Evolutionary conservation across 352 stramenopile species (phyloP), one percentile per base, ranked within the genome.

Genomic region (Phytopythium chamaehyphon): DNA sequence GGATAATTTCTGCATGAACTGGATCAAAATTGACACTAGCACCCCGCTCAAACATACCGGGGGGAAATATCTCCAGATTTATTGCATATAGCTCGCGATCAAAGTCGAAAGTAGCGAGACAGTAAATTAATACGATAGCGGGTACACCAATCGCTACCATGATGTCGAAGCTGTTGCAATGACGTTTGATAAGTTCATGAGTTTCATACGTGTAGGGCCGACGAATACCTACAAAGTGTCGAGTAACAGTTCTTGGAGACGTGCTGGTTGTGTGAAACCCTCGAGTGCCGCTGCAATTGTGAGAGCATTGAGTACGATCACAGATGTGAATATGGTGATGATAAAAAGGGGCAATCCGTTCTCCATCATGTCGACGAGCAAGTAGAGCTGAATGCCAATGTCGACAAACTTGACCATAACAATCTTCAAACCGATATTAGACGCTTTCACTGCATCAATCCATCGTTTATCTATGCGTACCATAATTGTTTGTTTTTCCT

Each of bases 71-170:
- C 19, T 66, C 54, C 4, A 55, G 24, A 51, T 77, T 79, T 47
- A 77, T 68, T 6, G 33, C 64, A 10, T 64, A 54, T 10, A 63
- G 59, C 10, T 59, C 47, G 3, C 55, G 57, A 18, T 69, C 57
- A 38, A 77, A 63, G 12, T 45, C 47, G n/a, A 83, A 75, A 6
- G 54, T 57, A 3, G 40, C 54, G 14, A 74, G 36, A 22, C 65
- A 68, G 33, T 75, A 73, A 6, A 62, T 4, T 2, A 76, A 28
- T 3, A 67, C 53, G n/a, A 66, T 19, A 18, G 77, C 59, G 0
- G 69, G 71, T 28, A 65, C 77, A 2, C 54, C 51, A n/a, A 79
- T 42, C 0, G 58, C 58, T 11, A 75, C 61, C 12, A 69, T 53
- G 2, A 73, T 48, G 28, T 79, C 63, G 28, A 79, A 61, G 1